Percentiles rank a stretch among this genome's conserved stretches.
Conservation (phyloP, 1,139 yeast genomes). For the Pneumocystis wakefieldiae region DNA sequence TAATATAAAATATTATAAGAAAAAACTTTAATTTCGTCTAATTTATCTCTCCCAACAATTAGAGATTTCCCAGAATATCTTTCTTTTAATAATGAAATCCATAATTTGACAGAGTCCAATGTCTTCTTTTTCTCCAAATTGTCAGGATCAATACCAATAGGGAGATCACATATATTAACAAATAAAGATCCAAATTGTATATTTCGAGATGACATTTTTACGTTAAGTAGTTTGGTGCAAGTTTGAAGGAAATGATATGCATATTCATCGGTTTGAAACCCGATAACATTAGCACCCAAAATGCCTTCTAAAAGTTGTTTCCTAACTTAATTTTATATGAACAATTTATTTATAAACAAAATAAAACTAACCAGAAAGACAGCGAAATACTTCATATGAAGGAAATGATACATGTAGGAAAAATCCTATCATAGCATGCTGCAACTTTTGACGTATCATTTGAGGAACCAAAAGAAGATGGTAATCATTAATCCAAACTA, state of each 20-base stretch:
- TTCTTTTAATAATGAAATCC: conserved; percentile 59
- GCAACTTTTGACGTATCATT: conserved; percentile 62
- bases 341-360: background rate
- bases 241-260: conserved; percentile 89
- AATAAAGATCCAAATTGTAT: conserved; percentile 52
- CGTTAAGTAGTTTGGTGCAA: conserved; percentile 64
- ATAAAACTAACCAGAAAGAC: conserved; percentile 40
- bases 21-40: conserved; percentile 59
- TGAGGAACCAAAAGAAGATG: conserved; percentile 75
- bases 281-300: conserved; percentile 74
- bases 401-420: conserved; percentile 92
- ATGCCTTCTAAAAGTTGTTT: conserved; percentile 63
- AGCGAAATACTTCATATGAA: conserved; percentile 85
- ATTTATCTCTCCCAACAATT: conserved; percentile 76
- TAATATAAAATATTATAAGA: background rate
- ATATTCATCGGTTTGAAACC: conserved; percentile 85
- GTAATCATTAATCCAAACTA: conserved; percentile 85
- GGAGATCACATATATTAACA: conserved; percentile 51
- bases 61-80: conserved; percentile 59
- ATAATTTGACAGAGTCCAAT: conserved; percentile 41
- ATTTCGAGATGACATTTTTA: conserved; percentile 69
- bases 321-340: conserved; percentile 33
- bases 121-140: conserved; percentile 36
- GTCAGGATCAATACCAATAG: conserved; percentile 78
- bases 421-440: conserved; percentile 78